Percentiles rank a stretch among this genome's conserved stretches.
Conservation (phyloP, 306 rosid genomes). For the Cucumis cinereus region DNA sequence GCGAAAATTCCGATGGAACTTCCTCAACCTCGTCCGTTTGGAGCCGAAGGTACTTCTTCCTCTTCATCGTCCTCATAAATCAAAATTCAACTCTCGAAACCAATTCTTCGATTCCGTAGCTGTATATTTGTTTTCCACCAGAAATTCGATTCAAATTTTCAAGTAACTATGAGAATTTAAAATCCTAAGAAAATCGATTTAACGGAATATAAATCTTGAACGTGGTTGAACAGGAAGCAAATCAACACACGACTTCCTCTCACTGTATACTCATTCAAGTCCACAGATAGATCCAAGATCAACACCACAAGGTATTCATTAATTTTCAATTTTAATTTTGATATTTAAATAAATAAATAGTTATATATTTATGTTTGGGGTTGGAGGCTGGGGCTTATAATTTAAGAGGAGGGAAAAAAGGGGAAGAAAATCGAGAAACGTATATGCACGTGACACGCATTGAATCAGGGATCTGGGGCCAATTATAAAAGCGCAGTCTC, state of each 20-base stretch:
- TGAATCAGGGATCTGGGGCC: constrained; percentile 54
- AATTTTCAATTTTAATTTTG: neutral
- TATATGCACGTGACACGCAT: constrained; percentile 71
- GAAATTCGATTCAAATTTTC: neutral
- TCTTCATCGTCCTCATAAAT: neutral
- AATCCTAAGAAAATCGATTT: neutral
- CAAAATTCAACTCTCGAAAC: neutral
- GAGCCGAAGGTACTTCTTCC: constrained; percentile 41
- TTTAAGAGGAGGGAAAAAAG: neutral
- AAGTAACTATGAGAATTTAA: neutral
- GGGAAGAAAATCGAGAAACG: constrained; percentile 15
- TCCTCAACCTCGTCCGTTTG: constrained; percentile 67
- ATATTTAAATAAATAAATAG: neutral
- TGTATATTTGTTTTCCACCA: neutral
- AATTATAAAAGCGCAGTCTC: constrained; percentile 3
- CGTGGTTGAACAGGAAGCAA: constrained; percentile 51
- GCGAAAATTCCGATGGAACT: constrained; percentile 54
- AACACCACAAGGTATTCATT: constrained; percentile 60
- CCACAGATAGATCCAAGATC: constrained; percentile 82
- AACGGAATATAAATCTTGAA: constrained; percentile 8
- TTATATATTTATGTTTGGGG: no score
- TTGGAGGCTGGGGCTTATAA: neutral
- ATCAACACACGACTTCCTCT: constrained; percentile 87
- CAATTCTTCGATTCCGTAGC: neutral
- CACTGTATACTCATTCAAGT: constrained; percentile 65